A percentile compares a stretch with the other conserved stretches of the same genome.
phyloP scores from a whole-genome alignment of 768 basidiomycete species.

The Russula earlei region DNA sequence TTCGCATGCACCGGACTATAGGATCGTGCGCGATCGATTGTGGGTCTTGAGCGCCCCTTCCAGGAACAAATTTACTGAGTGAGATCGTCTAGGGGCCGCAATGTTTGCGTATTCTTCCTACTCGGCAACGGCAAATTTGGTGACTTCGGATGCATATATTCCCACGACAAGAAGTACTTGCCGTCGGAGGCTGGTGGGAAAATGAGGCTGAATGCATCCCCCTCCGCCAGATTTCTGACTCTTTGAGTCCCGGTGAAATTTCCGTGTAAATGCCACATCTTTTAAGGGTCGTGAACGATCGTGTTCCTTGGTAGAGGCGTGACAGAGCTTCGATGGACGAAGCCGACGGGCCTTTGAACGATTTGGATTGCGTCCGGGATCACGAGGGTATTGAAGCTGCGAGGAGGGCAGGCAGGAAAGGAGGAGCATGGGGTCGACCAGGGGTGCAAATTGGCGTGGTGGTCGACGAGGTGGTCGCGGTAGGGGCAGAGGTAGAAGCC shows the following conservation, averaged over 20 bases:
- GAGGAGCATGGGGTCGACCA: not conserved
- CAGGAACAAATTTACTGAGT: not conserved
- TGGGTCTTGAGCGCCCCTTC: slow-evolving; percentile 24
- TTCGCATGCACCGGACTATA: slow-evolving; percentile 46
- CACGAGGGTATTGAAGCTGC: not conserved
- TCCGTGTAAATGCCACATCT: slow-evolving; percentile 3
- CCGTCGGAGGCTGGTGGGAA: slow-evolving; percentile 41
- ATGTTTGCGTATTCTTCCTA: slow-evolving; percentile 38
- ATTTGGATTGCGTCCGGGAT: not conserved
- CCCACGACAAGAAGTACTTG: slow-evolving; percentile 39
- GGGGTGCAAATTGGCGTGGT: not conserved
- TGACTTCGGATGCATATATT: slow-evolving; percentile 35
- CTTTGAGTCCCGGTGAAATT: not conserved
- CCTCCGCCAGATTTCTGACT: not conserved
- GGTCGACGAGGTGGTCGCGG: not conserved
- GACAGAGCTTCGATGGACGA: not conserved
- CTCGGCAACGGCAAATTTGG: slow-evolving; percentile 34
- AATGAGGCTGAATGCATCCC: not conserved
- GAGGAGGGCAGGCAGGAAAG: too few relatives aligned
- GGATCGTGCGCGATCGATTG: slow-evolving; percentile 47
- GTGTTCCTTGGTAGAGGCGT: not conserved
- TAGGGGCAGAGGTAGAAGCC: not conserved
- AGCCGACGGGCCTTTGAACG: too few relatives aligned
- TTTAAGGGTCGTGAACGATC: not conserved
- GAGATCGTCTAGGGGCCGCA: slow-evolving; percentile 36